Percentiles rank a stretch among this genome's conserved stretches.
phyloP scores from a whole-genome alignment of 768 basidiomycete genomes.

The Rhizopogon sp. region DNA sequence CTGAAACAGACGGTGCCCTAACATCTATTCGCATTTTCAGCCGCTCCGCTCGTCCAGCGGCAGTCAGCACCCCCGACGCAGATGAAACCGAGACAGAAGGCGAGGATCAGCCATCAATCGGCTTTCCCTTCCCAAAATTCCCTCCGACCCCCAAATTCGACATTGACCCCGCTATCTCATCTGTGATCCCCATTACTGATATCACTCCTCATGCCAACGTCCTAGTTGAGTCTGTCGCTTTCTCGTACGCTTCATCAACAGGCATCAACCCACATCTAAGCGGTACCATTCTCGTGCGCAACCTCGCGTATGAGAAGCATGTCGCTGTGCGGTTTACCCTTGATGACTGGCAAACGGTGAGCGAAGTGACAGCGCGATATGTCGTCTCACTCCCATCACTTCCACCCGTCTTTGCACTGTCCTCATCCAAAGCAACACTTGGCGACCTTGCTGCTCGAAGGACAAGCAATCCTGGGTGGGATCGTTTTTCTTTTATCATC shows the following conservation, averaged over 20 bases:
- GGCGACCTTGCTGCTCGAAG: neutral
- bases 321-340: slow-evolving; percentile 86
- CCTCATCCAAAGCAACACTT: neutral
- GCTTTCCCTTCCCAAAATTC: slow-evolving; percentile 23
- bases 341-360: slow-evolving; percentile 91
- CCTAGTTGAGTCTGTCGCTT: slow-evolving; percentile 32
- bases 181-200: slow-evolving; percentile 5
- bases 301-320: slow-evolving; percentile 81
- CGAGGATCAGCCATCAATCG: slow-evolving; percentile 9
- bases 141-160: slow-evolving; percentile 14
- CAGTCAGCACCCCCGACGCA: slow-evolving; percentile 28
- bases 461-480: slow-evolving; percentile 34
- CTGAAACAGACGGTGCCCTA: slow-evolving; percentile 55
- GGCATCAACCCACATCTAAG: slow-evolving; percentile 37
- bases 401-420: slow-evolving; percentile 24
- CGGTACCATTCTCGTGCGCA: slow-evolving; percentile 80
- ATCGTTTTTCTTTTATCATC: slow-evolving; percentile 57
- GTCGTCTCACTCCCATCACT: slow-evolving; percentile 34
- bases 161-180: slow-evolving; percentile 15
- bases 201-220: slow-evolving; percentile 21
- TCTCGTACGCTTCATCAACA: slow-evolving; percentile 12
- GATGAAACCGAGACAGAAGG: slow-evolving; percentile 46
- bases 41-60: slow-evolving; percentile 66
- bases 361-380: slow-evolving; percentile 66
- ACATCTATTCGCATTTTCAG: slow-evolving; percentile 59